Base-by-base conservation (phyloP, 177 flowering plant species). In the Tripterygium wilfordii region DNA sequence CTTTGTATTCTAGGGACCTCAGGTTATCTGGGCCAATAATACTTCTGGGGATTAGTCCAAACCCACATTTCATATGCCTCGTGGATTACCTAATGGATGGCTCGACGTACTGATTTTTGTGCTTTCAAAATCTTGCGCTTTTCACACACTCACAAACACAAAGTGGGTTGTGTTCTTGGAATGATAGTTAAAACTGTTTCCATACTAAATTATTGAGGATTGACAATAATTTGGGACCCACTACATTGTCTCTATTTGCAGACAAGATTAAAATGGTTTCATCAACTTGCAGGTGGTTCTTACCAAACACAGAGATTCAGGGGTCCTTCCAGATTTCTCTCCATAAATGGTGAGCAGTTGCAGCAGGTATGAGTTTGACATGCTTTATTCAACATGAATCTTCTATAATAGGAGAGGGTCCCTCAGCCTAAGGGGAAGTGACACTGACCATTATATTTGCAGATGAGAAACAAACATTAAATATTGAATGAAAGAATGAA, bases 251-350 rank as follows among this genome's bases (percentile, higher is more conserved):
- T 30, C 16, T 17, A 40, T 12, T 18, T 46, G 57, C 48, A 46
- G 36, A 32, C 63, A 45, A n/a, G 44, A 60, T 32, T 38, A 27
- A 43, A 35, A 17, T 18, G 23, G 44, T 15, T 27, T 36, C 16
- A 21, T 21, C 25, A 36, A 35, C 12, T 35, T 44, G 27, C 20
- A 20, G 16, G n/a, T 25, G 16, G 18, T 39, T 45, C 29, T 56
- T 21, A 13, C 18, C 31, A 36, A 20, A 30, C 14, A 6, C 17
- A 6, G 5, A 21, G 30, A 31, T 10, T 40, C 16, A 24, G 38
- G 16, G 17, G 24, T 20, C 48, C 48, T 52, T 60, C 47, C 25
- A 60, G 42, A 46, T 47, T 15, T 52, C 41, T 45, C 22, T 41
- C 31, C 43, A 25, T 19, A 33, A 15, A 25, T 20, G 17, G 15